Evolutionary conservation across 2,329 filamentous ascomycete genomes (phyloP).

Genomic region (Metarhizium guizhouense): DNA sequence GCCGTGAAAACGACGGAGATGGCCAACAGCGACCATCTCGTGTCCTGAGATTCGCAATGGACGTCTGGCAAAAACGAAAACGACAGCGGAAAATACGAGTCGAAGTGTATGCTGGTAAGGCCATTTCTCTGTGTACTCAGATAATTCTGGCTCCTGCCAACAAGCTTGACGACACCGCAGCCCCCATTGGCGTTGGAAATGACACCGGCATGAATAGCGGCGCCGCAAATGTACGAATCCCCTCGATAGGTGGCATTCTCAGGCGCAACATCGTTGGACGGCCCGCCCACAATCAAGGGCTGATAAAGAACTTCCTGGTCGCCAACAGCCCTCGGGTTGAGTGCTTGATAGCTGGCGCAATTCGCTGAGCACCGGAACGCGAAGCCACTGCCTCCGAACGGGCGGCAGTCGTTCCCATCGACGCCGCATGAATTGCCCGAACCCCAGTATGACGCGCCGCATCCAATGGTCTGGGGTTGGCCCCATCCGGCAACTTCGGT

Average conservation of each 20-base stretch:
- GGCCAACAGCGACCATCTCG: constrained; percentile 74
- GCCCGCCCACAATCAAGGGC: constrained; percentile 61
- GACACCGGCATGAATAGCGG: constrained; percentile 77
- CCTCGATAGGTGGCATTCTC: constrained; percentile 63
- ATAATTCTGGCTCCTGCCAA: constrained; percentile 60
- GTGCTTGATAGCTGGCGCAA: constrained; percentile 54
- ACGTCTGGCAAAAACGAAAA: constrained; percentile 66
- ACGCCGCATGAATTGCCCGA: constrained; percentile 64
- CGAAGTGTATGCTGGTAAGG: constrained; percentile 68
- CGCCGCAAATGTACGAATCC: constrained; percentile 79
- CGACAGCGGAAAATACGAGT: constrained; percentile 82
- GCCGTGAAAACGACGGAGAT: constrained; percentile 74
- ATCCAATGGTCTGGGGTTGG: constrained; percentile 54
- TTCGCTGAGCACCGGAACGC: constrained; percentile 68
- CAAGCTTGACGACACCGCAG: constrained; percentile 69
- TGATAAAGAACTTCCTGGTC: constrained; percentile 56
- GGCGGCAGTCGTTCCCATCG: constrained; percentile 65
- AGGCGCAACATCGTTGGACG: constrained; percentile 31
- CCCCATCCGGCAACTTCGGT: constrained; percentile 61
- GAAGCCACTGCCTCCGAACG: constrained; percentile 61
- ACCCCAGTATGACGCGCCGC: constrained; percentile 62
- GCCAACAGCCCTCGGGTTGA: constrained; percentile 70
- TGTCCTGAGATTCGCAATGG: constrained; percentile 62
- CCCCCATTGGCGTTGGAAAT: constrained; percentile 64
- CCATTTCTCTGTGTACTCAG: constrained; percentile 58